Evolutionary conservation across 228 moss, liverwort and hornwort species (phyloP).

Genomic region (Sphagnum magellanicum): DNA sequence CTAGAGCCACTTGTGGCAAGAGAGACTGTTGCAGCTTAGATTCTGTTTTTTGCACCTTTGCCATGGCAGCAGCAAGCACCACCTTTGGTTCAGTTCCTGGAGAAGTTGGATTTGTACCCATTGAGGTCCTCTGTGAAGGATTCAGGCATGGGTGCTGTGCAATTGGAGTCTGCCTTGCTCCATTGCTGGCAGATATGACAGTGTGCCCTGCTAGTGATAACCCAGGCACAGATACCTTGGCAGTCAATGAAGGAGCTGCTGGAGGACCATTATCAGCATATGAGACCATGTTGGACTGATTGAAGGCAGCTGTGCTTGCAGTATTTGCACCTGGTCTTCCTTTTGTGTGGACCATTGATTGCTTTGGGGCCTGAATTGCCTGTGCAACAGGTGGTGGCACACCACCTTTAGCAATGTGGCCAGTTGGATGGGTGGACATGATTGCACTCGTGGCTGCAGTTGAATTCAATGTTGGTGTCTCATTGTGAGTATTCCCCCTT

Average conservation of each 20-base stretch:
- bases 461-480: constrained; percentile 32
- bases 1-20: neutral
- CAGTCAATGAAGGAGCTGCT: constrained; percentile 15
- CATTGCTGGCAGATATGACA: constrained; percentile 9
- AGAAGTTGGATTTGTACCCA: constrained; percentile 10
- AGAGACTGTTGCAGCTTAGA: constrained; percentile 14
- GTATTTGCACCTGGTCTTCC: constrained; percentile 7
- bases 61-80: constrained; percentile 45
- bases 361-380: constrained; percentile 13
- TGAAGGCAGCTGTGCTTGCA: constrained; percentile 2
- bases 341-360: constrained; percentile 12
- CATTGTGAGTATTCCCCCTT: constrained; percentile 10
- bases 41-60: constrained; percentile 22
- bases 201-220: constrained; percentile 15
- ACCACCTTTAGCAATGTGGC: constrained; percentile 9
- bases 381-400: constrained; percentile 9
- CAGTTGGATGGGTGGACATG: constrained; percentile 22
- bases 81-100: constrained; percentile 24
- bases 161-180: constrained; percentile 10
- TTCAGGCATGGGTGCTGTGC: constrained; percentile 15
- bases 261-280: constrained; percentile 19
- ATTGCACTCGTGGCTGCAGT: constrained; percentile 17
- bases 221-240: constrained; percentile 19
- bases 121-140: constrained; percentile 8
- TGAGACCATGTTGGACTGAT: constrained; percentile 9